Evolutionary conservation across 495 filamentous ascomycete species (phyloP).

Genomic region (Penicillium turbatum): DNA sequence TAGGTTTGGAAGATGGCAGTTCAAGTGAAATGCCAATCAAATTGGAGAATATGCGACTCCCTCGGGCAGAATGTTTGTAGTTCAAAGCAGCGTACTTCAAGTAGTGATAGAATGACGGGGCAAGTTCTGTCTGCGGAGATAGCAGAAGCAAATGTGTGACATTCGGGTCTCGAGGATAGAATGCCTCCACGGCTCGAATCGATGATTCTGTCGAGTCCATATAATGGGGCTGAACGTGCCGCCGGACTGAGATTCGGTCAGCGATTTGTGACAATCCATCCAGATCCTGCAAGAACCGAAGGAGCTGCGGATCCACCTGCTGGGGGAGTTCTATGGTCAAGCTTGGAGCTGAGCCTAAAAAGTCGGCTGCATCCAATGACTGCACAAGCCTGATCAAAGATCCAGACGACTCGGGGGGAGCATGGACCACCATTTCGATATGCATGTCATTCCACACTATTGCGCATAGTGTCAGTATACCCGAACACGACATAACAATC

Average conservation of each 20-base stretch:
- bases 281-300: slow-evolving; percentile 55
- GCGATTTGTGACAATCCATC: slow-evolving; percentile 56
- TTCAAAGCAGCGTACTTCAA: slow-evolving; percentile 68
- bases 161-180: slow-evolving; percentile 62
- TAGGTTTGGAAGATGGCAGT: slow-evolving; percentile 54
- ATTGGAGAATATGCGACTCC: slow-evolving; percentile 41
- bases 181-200: slow-evolving; percentile 70
- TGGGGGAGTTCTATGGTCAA: slow-evolving; percentile 77
- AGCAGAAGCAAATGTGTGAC: slow-evolving; percentile 71
- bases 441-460: slow-evolving; percentile 69
- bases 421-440: slow-evolving; percentile 75
- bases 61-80: slow-evolving; percentile 61
- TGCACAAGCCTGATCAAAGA: slow-evolving; percentile 67
- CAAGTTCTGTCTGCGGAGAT: slow-evolving; percentile 70
- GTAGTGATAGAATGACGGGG: slow-evolving; percentile 75
- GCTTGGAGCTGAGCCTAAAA: slow-evolving; percentile 60
- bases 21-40: slow-evolving; percentile 75
- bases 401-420: slow-evolving; percentile 61
- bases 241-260: slow-evolving; percentile 59
- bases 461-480: slow-evolving; percentile 6
- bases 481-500: not conserved
- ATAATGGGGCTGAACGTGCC: slow-evolving; percentile 55
- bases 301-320: slow-evolving; percentile 56
- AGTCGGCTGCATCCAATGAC: slow-evolving; percentile 70
- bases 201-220: slow-evolving; percentile 60